phyloP scores from a whole-genome alignment of 2,329 filamentous ascomycete genomes.

The Thielaviopsis euricoi region DNA sequence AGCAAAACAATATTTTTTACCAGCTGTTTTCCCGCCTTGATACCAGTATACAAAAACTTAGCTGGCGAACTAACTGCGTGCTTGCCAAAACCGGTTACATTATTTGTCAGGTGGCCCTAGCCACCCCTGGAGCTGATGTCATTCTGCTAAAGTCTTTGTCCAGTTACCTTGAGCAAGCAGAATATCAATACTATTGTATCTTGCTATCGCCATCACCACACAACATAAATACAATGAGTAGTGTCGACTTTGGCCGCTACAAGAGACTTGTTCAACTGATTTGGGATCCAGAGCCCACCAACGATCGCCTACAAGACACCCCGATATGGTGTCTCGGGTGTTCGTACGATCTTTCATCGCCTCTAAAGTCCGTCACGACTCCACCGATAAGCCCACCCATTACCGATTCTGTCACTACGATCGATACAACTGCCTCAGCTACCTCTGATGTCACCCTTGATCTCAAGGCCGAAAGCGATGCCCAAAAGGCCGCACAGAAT shows the following conservation, averaged over 20 bases:
- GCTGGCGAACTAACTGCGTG: neutral
- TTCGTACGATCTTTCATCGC: slow-evolving; percentile 28
- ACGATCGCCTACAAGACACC: slow-evolving; percentile 49
- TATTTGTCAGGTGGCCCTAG: neutral
- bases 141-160: neutral
- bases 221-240: slow-evolving; percentile 22
- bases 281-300: slow-evolving; percentile 78
- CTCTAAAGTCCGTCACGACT: neutral
- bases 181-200: neutral
- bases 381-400: neutral
- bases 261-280: slow-evolving; percentile 79
- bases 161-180: neutral
- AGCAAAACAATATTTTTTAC: too few species aligned
- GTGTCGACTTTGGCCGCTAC: slow-evolving; percentile 56
- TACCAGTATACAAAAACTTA: neutral
- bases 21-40: neutral
- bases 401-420: neutral
- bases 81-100: slow-evolving; percentile 4
- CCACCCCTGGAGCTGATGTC: slow-evolving; percentile 8
- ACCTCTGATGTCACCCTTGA: neutral
- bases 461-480: neutral
- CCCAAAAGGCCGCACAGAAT: slow-evolving; percentile 14
- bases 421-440: neutral
- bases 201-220: neutral
- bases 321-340: slow-evolving; percentile 71